A percentile compares a stretch with the other conserved stretches of the same genome.
These are phyloP conservation scores for Hyaloscypha bicolor DNA, from an alignment of 495 filamentous ascomycete genomes.

Conservation along the genomic window DNA sequence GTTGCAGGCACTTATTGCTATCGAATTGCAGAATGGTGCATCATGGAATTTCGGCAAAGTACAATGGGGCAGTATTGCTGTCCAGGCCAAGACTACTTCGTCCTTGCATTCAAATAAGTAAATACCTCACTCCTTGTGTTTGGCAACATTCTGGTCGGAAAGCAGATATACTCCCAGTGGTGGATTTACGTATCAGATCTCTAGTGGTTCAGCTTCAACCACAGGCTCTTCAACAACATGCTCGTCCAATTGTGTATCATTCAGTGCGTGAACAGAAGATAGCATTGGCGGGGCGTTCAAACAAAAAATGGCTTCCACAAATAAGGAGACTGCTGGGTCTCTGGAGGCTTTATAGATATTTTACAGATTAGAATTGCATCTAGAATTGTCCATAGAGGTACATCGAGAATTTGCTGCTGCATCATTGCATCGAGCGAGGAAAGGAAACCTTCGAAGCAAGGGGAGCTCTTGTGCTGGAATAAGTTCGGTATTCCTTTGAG, in stretches of 20 bases:
- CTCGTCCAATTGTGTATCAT: not conserved
- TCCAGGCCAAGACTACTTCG: constrained; percentile 11
- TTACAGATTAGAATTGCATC: too few species aligned
- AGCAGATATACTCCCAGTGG: constrained; percentile 9
- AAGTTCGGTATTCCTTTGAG: too few species aligned
- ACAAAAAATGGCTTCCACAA: not conserved
- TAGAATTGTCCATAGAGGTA: too few species aligned
- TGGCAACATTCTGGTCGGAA: not conserved
- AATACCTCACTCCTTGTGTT: not conserved
- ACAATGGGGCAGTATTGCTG: constrained; percentile 6
- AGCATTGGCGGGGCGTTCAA: not conserved
- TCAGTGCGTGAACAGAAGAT: not conserved
- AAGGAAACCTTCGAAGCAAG: too few species aligned
- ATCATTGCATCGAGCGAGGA: too few species aligned
- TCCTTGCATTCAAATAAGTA: constrained; percentile 8
- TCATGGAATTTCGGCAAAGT: constrained; percentile 18
- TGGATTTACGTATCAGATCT: constrained; percentile 6
- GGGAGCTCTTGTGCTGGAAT: too few species aligned
- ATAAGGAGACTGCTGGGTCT: too few species aligned
- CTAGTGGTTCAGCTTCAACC: not conserved
- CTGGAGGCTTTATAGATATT: too few species aligned
- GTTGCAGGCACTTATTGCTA: constrained; percentile 9
- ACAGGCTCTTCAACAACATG: constrained; percentile 1
- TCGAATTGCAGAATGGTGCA: constrained; percentile 16
- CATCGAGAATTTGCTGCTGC: too few species aligned